Conservation (phyloP, 1,139 yeast genomes). For the Kurtzmaniella quercitrusa region DNA sequence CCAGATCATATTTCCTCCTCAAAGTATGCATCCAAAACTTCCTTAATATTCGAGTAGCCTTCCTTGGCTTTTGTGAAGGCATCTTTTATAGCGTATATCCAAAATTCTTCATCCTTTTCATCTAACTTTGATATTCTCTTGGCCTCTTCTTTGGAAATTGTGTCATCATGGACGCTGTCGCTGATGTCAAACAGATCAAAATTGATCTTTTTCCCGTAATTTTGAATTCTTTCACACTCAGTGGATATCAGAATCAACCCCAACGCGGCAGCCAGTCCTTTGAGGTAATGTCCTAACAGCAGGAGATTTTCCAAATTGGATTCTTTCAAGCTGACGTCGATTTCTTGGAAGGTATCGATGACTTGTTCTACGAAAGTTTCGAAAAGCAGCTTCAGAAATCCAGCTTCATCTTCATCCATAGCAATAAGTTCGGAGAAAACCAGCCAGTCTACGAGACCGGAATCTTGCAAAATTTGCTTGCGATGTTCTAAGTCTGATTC, state of each 20-base stretch:
- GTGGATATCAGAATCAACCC: conserved; percentile 79
- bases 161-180: conserved; percentile 4
- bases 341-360: conserved; percentile 67
- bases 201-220: conserved; percentile 62
- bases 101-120: conserved; percentile 34
- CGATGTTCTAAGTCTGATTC: conserved; percentile 20
- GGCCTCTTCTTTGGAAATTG: conserved; percentile 9
- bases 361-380: conserved; percentile 90
- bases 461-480: conserved; percentile 35
- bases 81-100: conserved; percentile 49
- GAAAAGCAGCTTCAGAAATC: conserved; percentile 73
- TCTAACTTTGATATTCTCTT: conserved; percentile 7
- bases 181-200: conserved; percentile 34
- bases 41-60: conserved; percentile 54
- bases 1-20: conserved; percentile 39
- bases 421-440: conserved; percentile 84
- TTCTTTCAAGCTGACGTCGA: conserved; percentile 51
- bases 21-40: conserved; percentile 56
- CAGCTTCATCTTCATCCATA: conserved; percentile 93
- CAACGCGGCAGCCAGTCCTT: conserved; percentile 93
- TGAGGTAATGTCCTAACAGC: conserved; percentile 82
- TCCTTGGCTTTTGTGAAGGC: conserved; percentile 56
- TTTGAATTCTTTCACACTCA: conserved; percentile 91
- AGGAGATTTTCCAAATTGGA: conserved; percentile 60
- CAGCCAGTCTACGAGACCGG: conserved; percentile 81